A percentile compares a stretch with the other conserved stretches of the same genome.
Evolutionary conservation across 768 basidiomycete genomes (phyloP).

Genomic region (Mycena belliarum): DNA sequence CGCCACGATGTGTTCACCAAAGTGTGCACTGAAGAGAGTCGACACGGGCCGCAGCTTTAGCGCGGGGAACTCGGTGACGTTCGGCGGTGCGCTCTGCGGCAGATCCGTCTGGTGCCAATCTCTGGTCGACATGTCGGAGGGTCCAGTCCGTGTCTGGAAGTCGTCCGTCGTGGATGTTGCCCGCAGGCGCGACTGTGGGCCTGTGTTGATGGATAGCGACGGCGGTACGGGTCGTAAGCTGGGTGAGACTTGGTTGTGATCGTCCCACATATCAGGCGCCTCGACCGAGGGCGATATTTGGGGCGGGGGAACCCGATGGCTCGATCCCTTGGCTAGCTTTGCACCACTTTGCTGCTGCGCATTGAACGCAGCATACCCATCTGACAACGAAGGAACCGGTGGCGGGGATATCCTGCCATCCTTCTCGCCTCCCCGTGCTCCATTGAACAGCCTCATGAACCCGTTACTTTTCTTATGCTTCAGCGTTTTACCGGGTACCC

Average conservation of each 20-base stretch:
- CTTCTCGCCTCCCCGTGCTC: slow-evolving; percentile 47
- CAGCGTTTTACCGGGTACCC: slow-evolving; percentile 45
- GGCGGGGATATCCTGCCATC: slow-evolving; percentile 50
- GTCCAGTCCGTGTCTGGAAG: slow-evolving; percentile 28
- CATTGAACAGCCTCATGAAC: slow-evolving; percentile 77
- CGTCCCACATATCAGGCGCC: slow-evolving; percentile 21
- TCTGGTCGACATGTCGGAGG: slow-evolving; percentile 21
- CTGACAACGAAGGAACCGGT: slow-evolving; percentile 56
- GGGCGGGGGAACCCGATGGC: slow-evolving; percentile 44
- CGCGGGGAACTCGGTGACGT: slow-evolving; percentile 60
- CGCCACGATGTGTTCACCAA: slow-evolving; percentile 49
- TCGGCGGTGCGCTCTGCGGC: slow-evolving; percentile 68
- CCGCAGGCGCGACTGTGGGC: slow-evolving; percentile 27
- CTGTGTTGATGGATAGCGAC: slow-evolving; percentile 44
- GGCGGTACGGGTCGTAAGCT: slow-evolving; percentile 39
- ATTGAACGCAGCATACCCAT: slow-evolving; percentile 35
- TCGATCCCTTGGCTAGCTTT: slow-evolving; percentile 30
- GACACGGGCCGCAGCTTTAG: slow-evolving; percentile 77
- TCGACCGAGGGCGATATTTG: slow-evolving; percentile 39
- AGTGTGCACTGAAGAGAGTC: slow-evolving; percentile 71
- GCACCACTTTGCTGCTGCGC: slow-evolving; percentile 24
- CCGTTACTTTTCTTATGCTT: slow-evolving; percentile 76
- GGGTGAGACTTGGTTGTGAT: slow-evolving; percentile 15
- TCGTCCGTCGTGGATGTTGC: slow-evolving; percentile 26
- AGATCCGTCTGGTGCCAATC: slow-evolving; percentile 29